Percentiles rank a stretch among this genome's conserved stretches.
Conservation (phyloP, 208 protist species). For the Zelonia costaricensis region DNA sequence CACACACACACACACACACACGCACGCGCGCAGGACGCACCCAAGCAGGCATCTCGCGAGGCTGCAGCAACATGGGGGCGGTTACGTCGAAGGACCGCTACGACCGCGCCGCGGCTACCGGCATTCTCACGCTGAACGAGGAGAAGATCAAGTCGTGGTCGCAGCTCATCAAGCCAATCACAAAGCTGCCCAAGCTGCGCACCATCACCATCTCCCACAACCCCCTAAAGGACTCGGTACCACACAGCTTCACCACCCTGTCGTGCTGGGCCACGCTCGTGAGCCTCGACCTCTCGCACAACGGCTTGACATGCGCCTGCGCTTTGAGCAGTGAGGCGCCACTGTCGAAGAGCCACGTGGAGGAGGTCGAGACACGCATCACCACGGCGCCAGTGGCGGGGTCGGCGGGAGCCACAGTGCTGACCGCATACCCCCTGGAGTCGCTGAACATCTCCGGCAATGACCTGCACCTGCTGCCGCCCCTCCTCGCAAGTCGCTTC, state of each 20-base stretch:
- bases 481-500: slow-evolving; percentile 22
- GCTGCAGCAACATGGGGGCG: neutral
- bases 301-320: slow-evolving; percentile 35
- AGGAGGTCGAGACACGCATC: neutral
- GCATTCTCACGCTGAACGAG: slow-evolving; percentile 31
- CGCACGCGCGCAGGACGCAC: neutral
- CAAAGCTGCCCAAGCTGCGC: slow-evolving; percentile 11
- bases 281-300: slow-evolving; percentile 41
- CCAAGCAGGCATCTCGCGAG: too few relatives aligned
- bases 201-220: slow-evolving; percentile 35
- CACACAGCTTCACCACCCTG: slow-evolving; percentile 18
- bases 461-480: slow-evolving; percentile 28
- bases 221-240: slow-evolving; percentile 24
- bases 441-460: slow-evolving; percentile 41
- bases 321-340: slow-evolving; percentile 23
- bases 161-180: slow-evolving; percentile 13
- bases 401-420: neutral
- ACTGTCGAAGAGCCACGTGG: neutral
- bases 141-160: slow-evolving; percentile 27
- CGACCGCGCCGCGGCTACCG: slow-evolving; percentile 30
- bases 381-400: neutral
- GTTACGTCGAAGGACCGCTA: slow-evolving; percentile 24
- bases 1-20: neutral
- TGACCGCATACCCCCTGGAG: slow-evolving; percentile 41
- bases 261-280: slow-evolving; percentile 29